A percentile compares a stretch with the other conserved stretches of the same genome.
Evolutionary conservation across 1,284 basidiomycete genomes (phyloP).

Genomic region (Melanopsichium pennsylvanicum): DNA sequence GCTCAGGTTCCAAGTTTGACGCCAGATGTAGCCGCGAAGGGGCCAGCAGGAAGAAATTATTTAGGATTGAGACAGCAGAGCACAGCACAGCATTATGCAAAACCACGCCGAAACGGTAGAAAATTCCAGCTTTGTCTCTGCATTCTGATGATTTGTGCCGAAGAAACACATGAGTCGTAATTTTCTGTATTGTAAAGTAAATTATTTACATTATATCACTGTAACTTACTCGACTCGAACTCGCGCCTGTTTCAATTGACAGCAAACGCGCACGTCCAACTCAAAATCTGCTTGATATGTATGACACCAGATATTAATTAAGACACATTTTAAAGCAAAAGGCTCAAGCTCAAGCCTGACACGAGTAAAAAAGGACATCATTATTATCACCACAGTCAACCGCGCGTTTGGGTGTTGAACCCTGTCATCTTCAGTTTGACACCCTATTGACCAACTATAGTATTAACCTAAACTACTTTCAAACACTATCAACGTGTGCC

Average conservation of each 20-base stretch:
- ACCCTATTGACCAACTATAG: too few relatives aligned
- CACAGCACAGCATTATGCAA: conserved; percentile 4
- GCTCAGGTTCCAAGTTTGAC: too few relatives aligned
- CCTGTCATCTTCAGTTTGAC: not conserved
- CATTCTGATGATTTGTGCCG: not conserved
- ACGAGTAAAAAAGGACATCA: too few relatives aligned
- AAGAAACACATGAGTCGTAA: too few relatives aligned
- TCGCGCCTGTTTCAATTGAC: too few relatives aligned
- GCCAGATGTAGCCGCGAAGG: not conserved
- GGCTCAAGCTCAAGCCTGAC: not conserved
- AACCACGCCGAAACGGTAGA: not conserved
- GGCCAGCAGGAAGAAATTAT: not conserved
- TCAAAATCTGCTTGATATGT: too few relatives aligned
- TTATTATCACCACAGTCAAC: not conserved
- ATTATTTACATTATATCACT: too few relatives aligned
- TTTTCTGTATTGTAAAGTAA: too few relatives aligned
- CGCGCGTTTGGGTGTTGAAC: not conserved
- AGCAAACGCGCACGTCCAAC: too few relatives aligned
- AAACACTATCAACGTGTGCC: not conserved
- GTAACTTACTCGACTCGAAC: too few relatives aligned
- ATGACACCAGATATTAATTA: too few relatives aligned
- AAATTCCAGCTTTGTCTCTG: too few relatives aligned
- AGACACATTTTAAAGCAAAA: not conserved
- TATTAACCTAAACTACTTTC: not conserved
- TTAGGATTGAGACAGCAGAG: not conserved